These are phyloP conservation scores for Oryza brachyantha DNA, from an alignment of 176 grass and related monocot species.

Conservation along the genomic window DNA sequence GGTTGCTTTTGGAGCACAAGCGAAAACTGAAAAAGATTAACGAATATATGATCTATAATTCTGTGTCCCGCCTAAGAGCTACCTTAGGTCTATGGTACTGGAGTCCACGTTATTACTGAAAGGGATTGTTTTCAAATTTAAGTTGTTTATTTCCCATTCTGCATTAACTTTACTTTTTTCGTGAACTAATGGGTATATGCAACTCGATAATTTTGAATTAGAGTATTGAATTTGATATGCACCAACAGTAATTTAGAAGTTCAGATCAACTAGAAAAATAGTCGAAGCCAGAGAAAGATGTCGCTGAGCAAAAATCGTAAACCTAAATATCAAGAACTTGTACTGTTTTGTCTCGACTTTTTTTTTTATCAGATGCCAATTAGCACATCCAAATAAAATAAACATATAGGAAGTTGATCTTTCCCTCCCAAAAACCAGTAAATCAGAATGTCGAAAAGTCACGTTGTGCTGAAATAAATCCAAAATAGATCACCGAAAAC, in stretches of 20 bases:
- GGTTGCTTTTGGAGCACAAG: not conserved
- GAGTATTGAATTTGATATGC: too few species aligned
- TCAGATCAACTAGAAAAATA: too few species aligned
- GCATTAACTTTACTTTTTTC: not conserved
- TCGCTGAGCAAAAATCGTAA: too few species aligned
- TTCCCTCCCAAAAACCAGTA: not conserved
- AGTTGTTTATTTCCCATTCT: not conserved
- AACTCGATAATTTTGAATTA: too few species aligned
- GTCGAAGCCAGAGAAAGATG: too few species aligned
- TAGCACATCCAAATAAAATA: not conserved
- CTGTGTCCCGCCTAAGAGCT: not conserved
- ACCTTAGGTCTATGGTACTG: not conserved
- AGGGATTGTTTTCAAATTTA: too few species aligned
- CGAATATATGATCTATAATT: constrained; percentile 30
- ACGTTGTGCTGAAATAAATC: not conserved
- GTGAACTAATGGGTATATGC: too few species aligned
- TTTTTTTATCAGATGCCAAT: not conserved
- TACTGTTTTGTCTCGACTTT: too few species aligned
- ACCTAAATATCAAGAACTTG: too few species aligned
- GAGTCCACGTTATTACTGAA: not conserved
- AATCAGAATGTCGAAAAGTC: not conserved
- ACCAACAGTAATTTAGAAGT: too few species aligned
- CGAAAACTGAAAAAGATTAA: not conserved
- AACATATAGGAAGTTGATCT: not conserved
- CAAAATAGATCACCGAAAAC: not conserved